Percentiles rank a stretch among this genome's conserved stretches.
phyloP scores from a whole-genome alignment of 768 basidiomycete genomes.

The Mycena latifolia region DNA sequence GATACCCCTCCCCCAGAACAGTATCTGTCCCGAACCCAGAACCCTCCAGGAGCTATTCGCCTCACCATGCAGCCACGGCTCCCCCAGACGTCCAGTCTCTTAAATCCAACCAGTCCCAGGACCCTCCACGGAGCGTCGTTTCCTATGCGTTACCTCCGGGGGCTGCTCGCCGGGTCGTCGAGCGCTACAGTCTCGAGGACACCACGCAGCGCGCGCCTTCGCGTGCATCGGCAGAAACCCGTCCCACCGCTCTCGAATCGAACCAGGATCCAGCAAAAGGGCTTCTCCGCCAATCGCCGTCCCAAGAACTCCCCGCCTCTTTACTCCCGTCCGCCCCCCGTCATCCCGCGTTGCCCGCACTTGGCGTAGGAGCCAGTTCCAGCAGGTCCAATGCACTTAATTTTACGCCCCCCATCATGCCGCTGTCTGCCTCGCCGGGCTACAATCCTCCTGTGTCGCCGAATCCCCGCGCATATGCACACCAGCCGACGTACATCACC shows the following conservation, averaged over 20 bases:
- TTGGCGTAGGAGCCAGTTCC: slow-evolving; percentile 45
- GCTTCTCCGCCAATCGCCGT: slow-evolving; percentile 40
- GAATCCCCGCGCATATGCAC: slow-evolving; percentile 71
- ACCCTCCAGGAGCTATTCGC: slow-evolving; percentile 22
- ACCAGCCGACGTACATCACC: slow-evolving; percentile 50
- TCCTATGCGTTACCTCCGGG: slow-evolving; percentile 61
- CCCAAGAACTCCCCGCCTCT: slow-evolving; percentile 43
- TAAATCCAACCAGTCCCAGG: slow-evolving; percentile 47
- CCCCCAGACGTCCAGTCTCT: slow-evolving; percentile 48
- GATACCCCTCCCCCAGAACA: slow-evolving; percentile 28
- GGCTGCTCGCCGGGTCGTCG: slow-evolving; percentile 55
- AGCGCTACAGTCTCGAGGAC: slow-evolving; percentile 67
- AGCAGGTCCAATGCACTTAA: slow-evolving; percentile 47
- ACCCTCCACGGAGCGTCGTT: slow-evolving; percentile 51
- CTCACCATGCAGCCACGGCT: slow-evolving; percentile 27
- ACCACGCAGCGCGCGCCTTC: slow-evolving; percentile 47
- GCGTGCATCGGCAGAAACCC: slow-evolving; percentile 50
- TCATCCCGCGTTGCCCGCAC: slow-evolving; percentile 58
- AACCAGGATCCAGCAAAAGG: slow-evolving; percentile 37
- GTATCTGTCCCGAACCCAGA: slow-evolving; percentile 22
- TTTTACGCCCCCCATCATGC: slow-evolving; percentile 61
- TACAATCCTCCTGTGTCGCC: slow-evolving; percentile 77
- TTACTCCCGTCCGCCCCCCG: slow-evolving; percentile 57
- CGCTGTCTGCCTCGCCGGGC: slow-evolving; percentile 68
- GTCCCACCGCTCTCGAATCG: slow-evolving; percentile 45